phyloP scores from a whole-genome alignment of 2,329 filamentous ascomycete species.

The Penicillium sumatraense region DNA sequence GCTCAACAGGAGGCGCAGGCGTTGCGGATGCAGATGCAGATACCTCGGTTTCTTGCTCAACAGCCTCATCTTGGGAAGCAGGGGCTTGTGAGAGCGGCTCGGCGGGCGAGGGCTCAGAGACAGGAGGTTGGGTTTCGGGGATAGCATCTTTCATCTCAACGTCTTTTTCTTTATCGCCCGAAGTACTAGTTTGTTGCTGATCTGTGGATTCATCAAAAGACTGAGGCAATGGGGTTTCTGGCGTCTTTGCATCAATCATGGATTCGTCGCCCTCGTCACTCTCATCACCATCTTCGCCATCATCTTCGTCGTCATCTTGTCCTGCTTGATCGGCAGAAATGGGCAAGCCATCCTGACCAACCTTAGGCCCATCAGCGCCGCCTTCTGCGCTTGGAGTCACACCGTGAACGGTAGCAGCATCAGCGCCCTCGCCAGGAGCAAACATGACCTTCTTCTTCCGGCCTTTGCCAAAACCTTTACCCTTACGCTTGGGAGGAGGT shows the following conservation, averaged over 20 bases:
- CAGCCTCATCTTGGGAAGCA: neutral
- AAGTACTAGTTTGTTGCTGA: constrained; percentile 18
- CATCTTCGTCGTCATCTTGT: constrained; percentile 53
- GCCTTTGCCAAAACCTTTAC: constrained; percentile 77
- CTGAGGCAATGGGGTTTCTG: constrained; percentile 41
- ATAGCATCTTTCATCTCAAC: constrained; percentile 25
- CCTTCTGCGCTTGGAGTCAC: constrained; percentile 45
- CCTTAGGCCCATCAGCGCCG: constrained; percentile 41
- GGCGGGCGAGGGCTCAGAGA: constrained; percentile 6
- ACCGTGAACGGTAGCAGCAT: constrained; percentile 39
- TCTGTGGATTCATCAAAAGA: constrained; percentile 25
- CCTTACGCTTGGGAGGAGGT: constrained; percentile 79
- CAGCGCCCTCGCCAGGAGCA: constrained; percentile 48
- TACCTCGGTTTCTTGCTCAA: constrained; percentile 6
- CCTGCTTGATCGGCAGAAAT: too few relatives aligned
- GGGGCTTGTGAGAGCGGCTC: constrained; percentile 5
- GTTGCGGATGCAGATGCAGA: constrained; percentile 12
- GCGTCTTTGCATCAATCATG: constrained; percentile 51
- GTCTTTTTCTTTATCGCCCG: constrained; percentile 22
- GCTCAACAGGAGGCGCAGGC: constrained; percentile 8
- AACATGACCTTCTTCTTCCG: constrained; percentile 74
- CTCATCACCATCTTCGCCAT: constrained; percentile 55
- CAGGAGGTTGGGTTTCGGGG: constrained; percentile 13
- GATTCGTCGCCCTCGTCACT: constrained; percentile 59
- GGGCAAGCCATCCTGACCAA: constrained; percentile 49